These are phyloP conservation scores for Cylindrotheca fusiformis DNA, from an alignment of 108 stramenopile genomes.

Conservation along the genomic window DNA sequence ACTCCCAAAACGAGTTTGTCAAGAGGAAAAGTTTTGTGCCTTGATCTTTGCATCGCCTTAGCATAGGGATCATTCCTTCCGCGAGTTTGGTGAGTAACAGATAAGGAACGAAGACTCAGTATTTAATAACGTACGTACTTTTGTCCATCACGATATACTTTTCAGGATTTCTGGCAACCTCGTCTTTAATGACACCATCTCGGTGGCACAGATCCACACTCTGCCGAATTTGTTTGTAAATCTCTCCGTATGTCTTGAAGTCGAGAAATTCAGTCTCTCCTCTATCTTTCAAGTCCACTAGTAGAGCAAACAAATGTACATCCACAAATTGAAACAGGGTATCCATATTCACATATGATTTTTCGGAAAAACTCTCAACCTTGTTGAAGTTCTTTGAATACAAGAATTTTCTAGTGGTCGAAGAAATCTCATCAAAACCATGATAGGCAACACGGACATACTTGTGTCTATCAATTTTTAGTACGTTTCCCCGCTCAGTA, in stretches of 20 bases:
- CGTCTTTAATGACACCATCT: constrained; percentile 97
- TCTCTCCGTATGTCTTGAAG: constrained; percentile 87
- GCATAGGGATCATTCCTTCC: constrained; percentile 87
- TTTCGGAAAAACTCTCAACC: constrained; percentile 84
- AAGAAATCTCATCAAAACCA: constrained; percentile 72
- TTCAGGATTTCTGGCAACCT: constrained; percentile 79
- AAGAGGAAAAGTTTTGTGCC: constrained; percentile 92
- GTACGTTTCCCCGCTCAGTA: constrained; percentile 90
- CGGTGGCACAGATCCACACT: constrained; percentile 95
- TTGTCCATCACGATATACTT: constrained; percentile 89
- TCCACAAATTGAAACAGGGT: constrained; percentile 91
- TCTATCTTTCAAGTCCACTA: constrained; percentile 86
- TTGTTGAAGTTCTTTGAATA: constrained; percentile 81
- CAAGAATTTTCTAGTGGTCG: constrained; percentile 65
- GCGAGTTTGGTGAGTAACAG: too few relatives aligned
- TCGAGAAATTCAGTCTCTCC: constrained; percentile 77
- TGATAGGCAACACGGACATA: constrained; percentile 94
- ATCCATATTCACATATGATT: constrained; percentile 91
- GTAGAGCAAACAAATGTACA: constrained; percentile 79
- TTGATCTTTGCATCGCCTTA: constrained; percentile 58
- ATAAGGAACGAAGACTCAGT: too few relatives aligned
- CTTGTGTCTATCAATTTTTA: constrained; percentile 95
- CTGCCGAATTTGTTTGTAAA: constrained; percentile 83
- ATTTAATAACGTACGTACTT: too few relatives aligned
- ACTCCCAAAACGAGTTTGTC: constrained; percentile 95